Conservation (phyloP, 2,329 filamentous ascomycete species). For the Penicillium sp. region DNA sequence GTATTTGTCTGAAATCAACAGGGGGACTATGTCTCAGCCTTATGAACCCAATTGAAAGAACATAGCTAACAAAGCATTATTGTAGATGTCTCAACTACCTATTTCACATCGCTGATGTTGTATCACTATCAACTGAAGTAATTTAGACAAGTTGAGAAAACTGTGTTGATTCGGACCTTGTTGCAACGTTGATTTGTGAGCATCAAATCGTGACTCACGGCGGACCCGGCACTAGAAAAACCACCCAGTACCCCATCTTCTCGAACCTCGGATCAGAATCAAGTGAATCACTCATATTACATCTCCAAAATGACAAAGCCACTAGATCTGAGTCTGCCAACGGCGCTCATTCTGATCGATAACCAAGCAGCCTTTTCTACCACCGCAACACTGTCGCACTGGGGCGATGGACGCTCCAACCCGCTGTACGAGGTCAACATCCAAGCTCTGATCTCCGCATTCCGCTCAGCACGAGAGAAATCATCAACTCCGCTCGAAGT, state of each 20-base stretch:
- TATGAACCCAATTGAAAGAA: too few relatives aligned
- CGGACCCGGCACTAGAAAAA: background rate
- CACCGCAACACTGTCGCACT: constrained; percentile 35
- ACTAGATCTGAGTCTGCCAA: constrained; percentile 32
- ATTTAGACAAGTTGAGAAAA: too few relatives aligned
- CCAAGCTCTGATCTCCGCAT: constrained; percentile 40
- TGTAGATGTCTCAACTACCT: too few relatives aligned
- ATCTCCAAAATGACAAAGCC: constrained; percentile 17
- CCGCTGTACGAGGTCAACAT: constrained; percentile 51
- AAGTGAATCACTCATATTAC: background rate
- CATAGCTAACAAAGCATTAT: too few relatives aligned
- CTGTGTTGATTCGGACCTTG: too few relatives aligned
- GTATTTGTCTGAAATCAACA: too few relatives aligned
- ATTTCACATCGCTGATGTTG: too few relatives aligned
- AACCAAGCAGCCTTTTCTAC: constrained; percentile 51
- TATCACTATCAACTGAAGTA: too few relatives aligned
- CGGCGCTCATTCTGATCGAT: constrained; percentile 55
- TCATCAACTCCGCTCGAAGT: constrained; percentile 34
- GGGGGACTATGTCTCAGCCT: too few relatives aligned
- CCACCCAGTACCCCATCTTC: background rate
- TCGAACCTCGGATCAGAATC: background rate
- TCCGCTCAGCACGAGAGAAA: constrained; percentile 32
- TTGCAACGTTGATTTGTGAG: background rate
- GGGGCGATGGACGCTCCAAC: constrained; percentile 50
- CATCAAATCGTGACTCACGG: background rate